Evolutionary conservation across 768 basidiomycete genomes (phyloP).

Genomic region (Xanthoconium stramineum): DNA sequence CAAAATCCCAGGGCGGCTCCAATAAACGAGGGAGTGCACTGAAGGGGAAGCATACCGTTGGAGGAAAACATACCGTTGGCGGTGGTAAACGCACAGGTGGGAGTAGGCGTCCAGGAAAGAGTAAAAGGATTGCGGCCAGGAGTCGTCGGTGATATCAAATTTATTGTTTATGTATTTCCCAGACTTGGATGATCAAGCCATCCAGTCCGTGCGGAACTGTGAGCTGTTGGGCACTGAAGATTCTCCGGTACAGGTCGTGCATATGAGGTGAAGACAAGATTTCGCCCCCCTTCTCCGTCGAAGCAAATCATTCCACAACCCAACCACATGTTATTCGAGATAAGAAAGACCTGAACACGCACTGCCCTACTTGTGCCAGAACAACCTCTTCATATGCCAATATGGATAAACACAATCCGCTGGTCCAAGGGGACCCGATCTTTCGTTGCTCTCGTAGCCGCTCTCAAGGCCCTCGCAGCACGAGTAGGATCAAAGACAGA

Average conservation of each 20-base stretch:
- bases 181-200: neutral
- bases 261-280: neutral
- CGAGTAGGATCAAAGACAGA: conserved; percentile 15
- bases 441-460: conserved; percentile 7
- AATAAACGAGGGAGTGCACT: conserved; percentile 33
- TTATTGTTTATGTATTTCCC: conserved; percentile 5
- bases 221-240: neutral
- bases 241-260: no score
- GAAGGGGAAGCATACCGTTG: conserved; percentile 41
- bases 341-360: neutral
- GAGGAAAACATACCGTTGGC: conserved; percentile 3
- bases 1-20: conserved; percentile 26
- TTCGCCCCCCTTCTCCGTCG: neutral
- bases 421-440: conserved; percentile 20
- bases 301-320: neutral
- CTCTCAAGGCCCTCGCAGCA: conserved; percentile 15
- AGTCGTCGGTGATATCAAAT: conserved; percentile 26
- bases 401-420: conserved; percentile 22
- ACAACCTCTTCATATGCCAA: conserved; percentile 9
- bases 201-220: no score
- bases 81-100: conserved; percentile 30
- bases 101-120: conserved; percentile 57
- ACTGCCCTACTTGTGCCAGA: neutral
- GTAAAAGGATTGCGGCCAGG: conserved; percentile 46
- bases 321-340: neutral